phyloP scores from a whole-genome alignment of 129 eudicot genomes.

The carrot (Daucus carota) region DNA sequence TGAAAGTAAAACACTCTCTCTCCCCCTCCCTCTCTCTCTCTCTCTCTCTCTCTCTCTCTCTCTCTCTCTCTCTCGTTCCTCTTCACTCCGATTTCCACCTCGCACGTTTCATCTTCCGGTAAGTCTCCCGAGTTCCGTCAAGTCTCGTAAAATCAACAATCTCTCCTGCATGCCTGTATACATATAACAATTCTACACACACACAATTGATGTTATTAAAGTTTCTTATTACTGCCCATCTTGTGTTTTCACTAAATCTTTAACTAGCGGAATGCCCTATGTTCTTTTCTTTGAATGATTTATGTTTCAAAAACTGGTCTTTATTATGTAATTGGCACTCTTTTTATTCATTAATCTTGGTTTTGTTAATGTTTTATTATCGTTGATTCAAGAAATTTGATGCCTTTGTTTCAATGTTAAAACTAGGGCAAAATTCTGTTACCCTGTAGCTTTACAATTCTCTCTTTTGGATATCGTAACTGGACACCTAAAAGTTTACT shows the following conservation, averaged over 20 bases:
- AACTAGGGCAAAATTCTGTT: no score
- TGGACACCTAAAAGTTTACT: no score
- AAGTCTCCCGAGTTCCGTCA: neutral
- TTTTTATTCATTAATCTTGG: neutral
- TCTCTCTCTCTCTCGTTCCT: neutral
- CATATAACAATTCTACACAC: neutral
- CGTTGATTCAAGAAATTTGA: neutral
- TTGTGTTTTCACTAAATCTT: neutral
- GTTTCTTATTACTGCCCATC: neutral
- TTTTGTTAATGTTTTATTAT: neutral
- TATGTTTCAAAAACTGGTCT: neutral
- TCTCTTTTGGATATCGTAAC: no score
- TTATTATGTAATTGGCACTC: neutral
- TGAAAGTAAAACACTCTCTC: no score
- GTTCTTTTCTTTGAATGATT: neutral
- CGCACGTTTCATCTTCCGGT: neutral
- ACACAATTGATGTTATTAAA: neutral
- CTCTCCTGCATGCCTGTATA: neutral
- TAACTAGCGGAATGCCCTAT: neutral
- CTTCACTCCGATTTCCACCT: neutral
- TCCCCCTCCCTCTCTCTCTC: neutral
- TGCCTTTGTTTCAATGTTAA: neutral
- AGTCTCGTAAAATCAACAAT: neutral
- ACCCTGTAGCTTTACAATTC: no score
- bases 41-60: neutral